phyloP scores from a whole-genome alignment of 495 filamentous ascomycete genomes.

The Hyphodiscus hymeniophilus region DNA sequence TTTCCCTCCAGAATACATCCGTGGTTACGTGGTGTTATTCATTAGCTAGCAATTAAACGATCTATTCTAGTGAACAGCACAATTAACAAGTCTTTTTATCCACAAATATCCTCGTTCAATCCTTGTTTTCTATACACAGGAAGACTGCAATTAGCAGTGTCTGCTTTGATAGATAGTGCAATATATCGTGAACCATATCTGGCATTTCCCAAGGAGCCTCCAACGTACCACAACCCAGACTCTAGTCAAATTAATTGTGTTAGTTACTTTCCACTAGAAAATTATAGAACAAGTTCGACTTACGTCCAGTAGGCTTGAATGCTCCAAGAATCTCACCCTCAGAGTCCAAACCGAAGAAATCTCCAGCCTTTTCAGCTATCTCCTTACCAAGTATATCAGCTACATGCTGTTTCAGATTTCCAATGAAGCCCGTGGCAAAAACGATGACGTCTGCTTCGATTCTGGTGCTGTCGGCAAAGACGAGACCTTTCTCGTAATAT shows the following conservation, averaged over 20 bases:
- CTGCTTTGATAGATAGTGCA: conserved; percentile 10
- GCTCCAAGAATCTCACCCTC: neutral
- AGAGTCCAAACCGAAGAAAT: neutral
- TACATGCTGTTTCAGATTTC: neutral
- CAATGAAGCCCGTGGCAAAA: conserved; percentile 13
- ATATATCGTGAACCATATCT: conserved; percentile 9
- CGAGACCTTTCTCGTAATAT: neutral
- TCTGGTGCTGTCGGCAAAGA: conserved; percentile 1
- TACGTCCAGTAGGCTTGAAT: neutral
- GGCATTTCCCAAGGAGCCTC: conserved; percentile 3
- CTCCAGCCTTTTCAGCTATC: neutral
- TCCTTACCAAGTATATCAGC: neutral
- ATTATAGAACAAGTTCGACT: neutral
- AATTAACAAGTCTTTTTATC: too few species aligned
- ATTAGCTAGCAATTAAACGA: too few species aligned
- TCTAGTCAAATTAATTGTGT: neutral
- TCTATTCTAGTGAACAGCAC: too few species aligned
- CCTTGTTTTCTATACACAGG: too few species aligned
- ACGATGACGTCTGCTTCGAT: conserved; percentile 12
- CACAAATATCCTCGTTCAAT: too few species aligned
- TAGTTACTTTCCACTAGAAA: neutral
- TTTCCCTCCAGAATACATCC: too few species aligned
- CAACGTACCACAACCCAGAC: conserved; percentile 9
- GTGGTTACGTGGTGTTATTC: too few species aligned
- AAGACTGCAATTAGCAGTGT: too few species aligned